Conservation (phyloP, 805 yeast species). For the Ogataea ganodermae region DNA sequence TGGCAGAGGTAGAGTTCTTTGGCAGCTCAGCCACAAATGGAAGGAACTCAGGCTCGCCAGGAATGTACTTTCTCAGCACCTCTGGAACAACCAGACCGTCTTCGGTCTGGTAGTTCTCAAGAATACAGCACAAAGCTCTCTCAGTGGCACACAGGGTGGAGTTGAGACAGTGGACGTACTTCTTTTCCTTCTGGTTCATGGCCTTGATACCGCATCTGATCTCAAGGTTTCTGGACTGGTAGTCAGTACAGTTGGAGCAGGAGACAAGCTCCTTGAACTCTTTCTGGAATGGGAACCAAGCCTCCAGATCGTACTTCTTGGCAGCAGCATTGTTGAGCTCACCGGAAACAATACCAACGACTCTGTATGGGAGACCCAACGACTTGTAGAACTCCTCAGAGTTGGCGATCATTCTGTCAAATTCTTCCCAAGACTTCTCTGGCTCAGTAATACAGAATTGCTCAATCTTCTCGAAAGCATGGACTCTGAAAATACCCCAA, state of each 20-base stretch:
- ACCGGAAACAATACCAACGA: slow-evolving; percentile 97
- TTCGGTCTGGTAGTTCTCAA: slow-evolving; percentile 97
- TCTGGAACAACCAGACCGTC: slow-evolving; percentile 93
- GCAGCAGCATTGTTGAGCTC: slow-evolving; percentile 99
- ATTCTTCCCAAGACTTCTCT: slow-evolving; percentile 96
- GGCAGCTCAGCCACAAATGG: slow-evolving; percentile 91
- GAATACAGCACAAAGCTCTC: slow-evolving; percentile 95
- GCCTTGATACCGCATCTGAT: slow-evolving; percentile 98
- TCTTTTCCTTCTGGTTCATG: slow-evolving; percentile 92
- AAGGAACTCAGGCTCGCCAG: slow-evolving; percentile 97
- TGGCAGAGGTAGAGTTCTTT: slow-evolving; percentile 86
- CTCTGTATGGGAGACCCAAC: slow-evolving; percentile 91
- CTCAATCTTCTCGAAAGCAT: slow-evolving; percentile 97
- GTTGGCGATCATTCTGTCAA: slow-evolving; percentile 88
- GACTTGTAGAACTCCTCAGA: slow-evolving; percentile 94
- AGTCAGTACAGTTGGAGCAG: slow-evolving; percentile 98
- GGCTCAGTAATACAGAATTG: slow-evolving; percentile 97
- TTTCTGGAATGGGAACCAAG: slow-evolving; percentile 99
- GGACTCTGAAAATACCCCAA: slow-evolving; percentile 99
- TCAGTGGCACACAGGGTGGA: slow-evolving; percentile 97
- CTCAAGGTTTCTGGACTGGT: slow-evolving; percentile 97
- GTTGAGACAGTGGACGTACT: slow-evolving; percentile 97
- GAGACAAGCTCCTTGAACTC: slow-evolving; percentile 98
- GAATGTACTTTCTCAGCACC: slow-evolving; percentile 93
- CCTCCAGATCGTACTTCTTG: slow-evolving; percentile 97